Evolutionary conservation across 352 stramenopile species (phyloP).

Genomic region (Pythium periplocum): DNA sequence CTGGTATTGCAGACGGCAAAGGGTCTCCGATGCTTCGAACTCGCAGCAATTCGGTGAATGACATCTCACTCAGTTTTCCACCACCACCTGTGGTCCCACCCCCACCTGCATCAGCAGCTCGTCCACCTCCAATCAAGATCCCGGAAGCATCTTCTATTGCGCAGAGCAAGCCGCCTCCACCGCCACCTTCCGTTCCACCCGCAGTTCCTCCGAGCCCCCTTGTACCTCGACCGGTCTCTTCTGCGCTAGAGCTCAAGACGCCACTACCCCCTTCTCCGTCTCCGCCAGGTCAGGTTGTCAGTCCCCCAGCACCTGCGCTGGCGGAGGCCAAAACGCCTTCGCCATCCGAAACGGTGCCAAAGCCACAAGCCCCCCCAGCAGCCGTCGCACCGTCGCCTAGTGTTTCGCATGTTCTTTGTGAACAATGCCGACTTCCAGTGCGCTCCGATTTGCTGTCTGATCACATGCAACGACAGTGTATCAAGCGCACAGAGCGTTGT

Average conservation of each 20-base stretch:
- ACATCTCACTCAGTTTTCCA: not conserved
- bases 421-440: constrained; percentile 44
- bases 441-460: constrained; percentile 37
- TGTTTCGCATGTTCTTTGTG: constrained; percentile 24
- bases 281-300: not conserved
- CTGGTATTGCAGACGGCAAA: not conserved
- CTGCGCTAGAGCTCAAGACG: not conserved
- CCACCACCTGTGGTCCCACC: not conserved
- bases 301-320: not conserved
- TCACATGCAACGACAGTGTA: constrained; percentile 50
- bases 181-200: not conserved
- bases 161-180: constrained; percentile 1
- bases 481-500: constrained; percentile 45
- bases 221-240: not conserved
- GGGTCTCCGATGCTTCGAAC: not conserved
- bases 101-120: not conserved
- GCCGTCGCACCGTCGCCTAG: too few species aligned
- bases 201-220: not conserved
- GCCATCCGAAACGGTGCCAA: not conserved
- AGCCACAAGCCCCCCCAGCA: too few species aligned
- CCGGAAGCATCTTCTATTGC: not conserved
- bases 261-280: not conserved
- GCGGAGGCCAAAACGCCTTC: not conserved
- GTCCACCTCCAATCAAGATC: constrained; percentile 3
- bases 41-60: constrained; percentile 14